A percentile compares a stretch with the other conserved stretches of the same genome.
These are phyloP conservation scores for Misopates orontium DNA, from an alignment of 257 asterid species.

Conservation along the genomic window DNA sequence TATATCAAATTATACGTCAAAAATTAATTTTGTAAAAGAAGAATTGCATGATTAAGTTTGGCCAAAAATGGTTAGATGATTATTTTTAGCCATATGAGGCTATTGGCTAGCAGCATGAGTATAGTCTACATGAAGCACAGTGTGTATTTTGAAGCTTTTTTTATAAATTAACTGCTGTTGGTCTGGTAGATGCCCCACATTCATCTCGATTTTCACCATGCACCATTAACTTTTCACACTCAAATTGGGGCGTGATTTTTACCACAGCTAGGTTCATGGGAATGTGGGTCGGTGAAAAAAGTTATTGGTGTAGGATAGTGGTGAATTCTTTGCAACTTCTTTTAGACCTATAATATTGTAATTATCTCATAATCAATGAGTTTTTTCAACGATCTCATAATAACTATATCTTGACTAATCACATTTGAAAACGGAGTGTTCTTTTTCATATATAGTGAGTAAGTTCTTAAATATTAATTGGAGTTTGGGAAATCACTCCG, in stretches of 20 bases:
- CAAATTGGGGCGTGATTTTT: constrained; percentile 25
- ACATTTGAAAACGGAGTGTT: background rate
- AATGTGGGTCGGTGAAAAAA: background rate
- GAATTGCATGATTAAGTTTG: too few relatives aligned
- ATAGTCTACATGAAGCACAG: background rate
- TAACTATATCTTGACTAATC: background rate
- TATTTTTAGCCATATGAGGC: too few relatives aligned
- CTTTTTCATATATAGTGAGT: too few relatives aligned
- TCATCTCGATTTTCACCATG: constrained; percentile 45
- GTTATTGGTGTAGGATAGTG: background rate
- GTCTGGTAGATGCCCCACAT: constrained; percentile 55
- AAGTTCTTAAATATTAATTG: too few relatives aligned
- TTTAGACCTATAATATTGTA: background rate
- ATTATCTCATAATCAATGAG: background rate
- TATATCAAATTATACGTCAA: too few relatives aligned
- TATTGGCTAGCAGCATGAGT: background rate
- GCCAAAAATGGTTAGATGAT: too few relatives aligned
- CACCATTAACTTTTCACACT: constrained; percentile 34
- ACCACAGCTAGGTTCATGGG: background rate
- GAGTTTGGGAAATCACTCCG: background rate
- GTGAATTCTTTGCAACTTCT: background rate
- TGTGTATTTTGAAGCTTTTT: too few relatives aligned
- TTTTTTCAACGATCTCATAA: background rate
- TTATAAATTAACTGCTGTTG: constrained; percentile 8
- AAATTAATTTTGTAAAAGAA: too few relatives aligned